Base-by-base conservation (phyloP, 805 yeast genomes). In the Saccharomycopsis amapae region DNA sequence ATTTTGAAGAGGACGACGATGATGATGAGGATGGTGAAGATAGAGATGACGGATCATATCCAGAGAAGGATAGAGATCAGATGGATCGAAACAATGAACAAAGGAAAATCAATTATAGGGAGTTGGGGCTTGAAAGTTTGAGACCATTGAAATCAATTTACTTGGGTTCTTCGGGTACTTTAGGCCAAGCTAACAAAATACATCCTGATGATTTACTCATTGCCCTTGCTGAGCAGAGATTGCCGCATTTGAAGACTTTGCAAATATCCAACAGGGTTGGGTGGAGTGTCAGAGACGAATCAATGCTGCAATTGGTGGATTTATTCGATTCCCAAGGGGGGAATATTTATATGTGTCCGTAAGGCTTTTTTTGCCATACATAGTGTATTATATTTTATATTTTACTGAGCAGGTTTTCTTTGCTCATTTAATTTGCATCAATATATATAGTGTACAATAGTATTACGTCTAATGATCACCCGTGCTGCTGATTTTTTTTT, bases 201-300 rank as follows among this genome's bases (percentile, higher is more conserved):
- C 86, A 85, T 56, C 96, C 97, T 0, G 83, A 86, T 55, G 97
- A 90, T 61, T 67, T 93, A 48, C 85, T 93, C 0, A 72, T 88
- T 39, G 96, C 97, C 0, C 64, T 89, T 18, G 72, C 77, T 58
- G 96, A 89, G 49, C 80, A 77, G 7, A 67, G 95, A 55, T 62
- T 93, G 15, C 95, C 95, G 0, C 53, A 67, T 33, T 67, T 93
- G 58, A 71, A 72, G 50, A 73, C 73, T 40, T 67, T 93, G 2
- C 68, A 81, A 36, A 72, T 88, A 36, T 81, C 93, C 19, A 75
- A 82, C 15, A 79, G 81, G 60, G 64, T 93, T 31, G 96, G 96
- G 6, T 93, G 98, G 98, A 78, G 82, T 57, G 73, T 80, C 13
- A 36, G 37, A 10, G 45, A 40, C 15, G 46, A 46, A 18, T 15